Evolutionary conservation across 2,329 filamentous ascomycete species (phyloP), one percentile per base, ranked within the genome.

Genomic region (Claviceps paspali): DNA sequence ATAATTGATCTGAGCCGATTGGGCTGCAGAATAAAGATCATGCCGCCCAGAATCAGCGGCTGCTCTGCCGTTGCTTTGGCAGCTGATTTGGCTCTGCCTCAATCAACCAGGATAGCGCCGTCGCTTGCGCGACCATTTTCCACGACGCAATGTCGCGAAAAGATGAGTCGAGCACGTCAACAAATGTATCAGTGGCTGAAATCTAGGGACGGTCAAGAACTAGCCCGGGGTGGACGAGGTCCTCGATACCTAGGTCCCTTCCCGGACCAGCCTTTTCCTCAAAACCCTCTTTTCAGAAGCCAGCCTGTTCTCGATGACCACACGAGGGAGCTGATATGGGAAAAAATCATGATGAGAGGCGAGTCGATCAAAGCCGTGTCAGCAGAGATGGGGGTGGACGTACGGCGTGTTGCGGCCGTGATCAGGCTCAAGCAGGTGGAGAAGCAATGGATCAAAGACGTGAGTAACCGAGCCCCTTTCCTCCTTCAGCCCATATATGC

Each of bases 381-480:
- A 52, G 79, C 80, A 1, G 72, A 84, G 50, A 70, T 82, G 48
- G 74, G 77, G 21, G 73, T 94, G 18, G 85, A 91, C 51, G 79
- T 93, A 59, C 74, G 82, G 51, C 72, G 87, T 49, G 81, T 94
- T 14, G 86, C 78, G 21, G 87, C 87, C 17, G 82, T 93, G 15
- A 80, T 93, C 41, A 68, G 87, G 49, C 64, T 95, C 50, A 88
- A 88, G 63, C 76, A 85, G 56, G 67, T 94, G 46, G 85, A 95
- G 63, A 85, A 80, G 62, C 66, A 79, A 46, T 86, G 79, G 83
- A 56, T 70, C 44, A 57, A 65, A 49, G 68, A 87, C 67, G 87
- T 94, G 70, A 69, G 83, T 54, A 39, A 29, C 33, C 33, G 39
- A 36, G 23, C 21, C 33, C 40, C 38, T 32, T 26, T 15, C 21